Base-by-base conservation (phyloP, 192 early-diverging fungal species). In the Umbelopsis vinacea region DNA sequence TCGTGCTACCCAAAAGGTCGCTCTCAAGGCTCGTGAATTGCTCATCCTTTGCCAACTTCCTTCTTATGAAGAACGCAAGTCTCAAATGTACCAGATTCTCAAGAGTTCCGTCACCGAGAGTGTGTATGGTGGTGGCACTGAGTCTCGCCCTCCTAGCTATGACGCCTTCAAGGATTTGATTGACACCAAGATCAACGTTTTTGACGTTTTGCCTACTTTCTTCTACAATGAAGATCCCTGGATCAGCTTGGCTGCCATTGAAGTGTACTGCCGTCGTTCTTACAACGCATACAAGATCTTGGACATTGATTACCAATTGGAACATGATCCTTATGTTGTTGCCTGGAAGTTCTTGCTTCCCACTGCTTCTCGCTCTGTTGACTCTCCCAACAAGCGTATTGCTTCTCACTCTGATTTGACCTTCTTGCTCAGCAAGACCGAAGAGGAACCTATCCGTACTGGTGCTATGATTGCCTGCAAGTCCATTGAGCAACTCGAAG, bases 271-370 rank as follows among this genome's bases (percentile, higher is more conserved):
- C 67, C 89, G 97, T 68, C 96, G 96, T 72, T 95, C 97, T 6
- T 97, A 98, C 90, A 95, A 98, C 76, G 95, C 96, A 46, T 99
- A 99, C 85, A 89, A 94, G 74, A 90, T 99, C 53, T 88, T 92
- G 45, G 91, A 91, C 67, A 89, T 97, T 79, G 89, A 91, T 80
- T 92, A 91, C 68, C 72, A 85, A 69, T 84, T 90, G 33, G 89
- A 91, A 46, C 77, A 81, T 21, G 68, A 79, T 23, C 92, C 92
- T 19, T 88, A 89, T 60, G 84, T 91, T 68, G 81, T 94, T 73
- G 87, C 90, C 50, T 94, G 91, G 92, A 88, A 90, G 50, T 94
- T 94, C 71, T 81, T 90, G 40, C 82, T 94, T 55, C 86, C 89
- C 70, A 86, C 82, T 76, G 83, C 83, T 74, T 77, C 73, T 70